Evolutionary conservation across 371 early-diverging fungal species (phyloP).

Genomic region (Zychaea mexicana): DNA sequence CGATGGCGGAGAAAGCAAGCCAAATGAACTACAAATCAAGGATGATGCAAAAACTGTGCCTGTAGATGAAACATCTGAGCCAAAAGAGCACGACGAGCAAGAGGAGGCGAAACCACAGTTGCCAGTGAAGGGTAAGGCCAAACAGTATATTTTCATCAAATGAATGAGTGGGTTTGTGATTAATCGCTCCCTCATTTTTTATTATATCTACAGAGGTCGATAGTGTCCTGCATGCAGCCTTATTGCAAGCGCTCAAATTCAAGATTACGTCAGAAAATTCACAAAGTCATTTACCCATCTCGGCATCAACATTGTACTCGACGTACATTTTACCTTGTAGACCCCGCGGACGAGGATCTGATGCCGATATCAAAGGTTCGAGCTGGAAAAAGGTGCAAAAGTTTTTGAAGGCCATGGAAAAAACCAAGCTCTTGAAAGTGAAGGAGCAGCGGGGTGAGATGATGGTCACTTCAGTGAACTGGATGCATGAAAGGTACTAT

Average conservation of each 20-base stretch:
- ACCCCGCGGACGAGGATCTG: constrained; percentile 50
- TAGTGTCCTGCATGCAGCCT: constrained; percentile 54
- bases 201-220: constrained; percentile 48
- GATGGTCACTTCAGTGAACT: constrained; percentile 59
- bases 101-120: constrained; percentile 16
- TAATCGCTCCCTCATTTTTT: too few relatives aligned
- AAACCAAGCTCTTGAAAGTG: constrained; percentile 62
- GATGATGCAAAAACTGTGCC: not conserved
- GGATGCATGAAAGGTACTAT: constrained; percentile 47
- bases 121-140: constrained; percentile 4
- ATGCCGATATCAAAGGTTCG: constrained; percentile 74
- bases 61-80: constrained; percentile 4
- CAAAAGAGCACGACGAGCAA: constrained; percentile 4
- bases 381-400: constrained; percentile 76
- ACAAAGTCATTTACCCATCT: constrained; percentile 57
- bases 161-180: too few relatives aligned
- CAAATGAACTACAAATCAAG: too few relatives aligned
- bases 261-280: constrained; percentile 58
- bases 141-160: not conserved
- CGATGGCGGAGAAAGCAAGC: constrained; percentile 2
- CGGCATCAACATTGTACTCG: constrained; percentile 66
- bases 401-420: constrained; percentile 72
- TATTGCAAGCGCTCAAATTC: constrained; percentile 64
- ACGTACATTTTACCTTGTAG: constrained; percentile 65
- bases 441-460: constrained; percentile 72